Evolutionary conservation across 305 asterid species (phyloP).

Genomic region (Withania somnifera): DNA sequence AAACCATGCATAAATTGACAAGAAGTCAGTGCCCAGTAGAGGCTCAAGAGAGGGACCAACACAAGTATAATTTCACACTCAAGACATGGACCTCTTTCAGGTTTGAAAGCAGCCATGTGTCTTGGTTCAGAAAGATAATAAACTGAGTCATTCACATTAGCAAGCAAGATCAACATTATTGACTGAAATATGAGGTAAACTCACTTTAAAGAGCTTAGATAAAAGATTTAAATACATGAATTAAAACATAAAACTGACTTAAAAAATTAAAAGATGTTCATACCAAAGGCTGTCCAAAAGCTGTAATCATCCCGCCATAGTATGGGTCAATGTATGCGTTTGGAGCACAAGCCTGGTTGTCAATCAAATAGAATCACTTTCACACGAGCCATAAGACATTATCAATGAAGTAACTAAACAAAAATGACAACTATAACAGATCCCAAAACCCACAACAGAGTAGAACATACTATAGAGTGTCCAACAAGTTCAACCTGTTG

Average conservation of each 20-base stretch:
- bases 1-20: not conserved
- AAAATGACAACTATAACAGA: not conserved
- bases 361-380: not conserved
- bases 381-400: not conserved
- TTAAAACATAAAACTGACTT: not conserved
- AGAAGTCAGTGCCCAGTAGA: not conserved
- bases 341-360: constrained; percentile 43
- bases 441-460: not conserved
- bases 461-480: constrained; percentile 43
- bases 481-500: constrained; percentile 57
- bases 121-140: not conserved
- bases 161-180: not conserved
- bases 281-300: constrained; percentile 76
- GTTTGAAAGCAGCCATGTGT: not conserved
- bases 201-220: not conserved
- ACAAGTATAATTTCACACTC: not conserved
- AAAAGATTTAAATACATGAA: not conserved
- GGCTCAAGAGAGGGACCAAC: not conserved
- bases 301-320: constrained; percentile 62
- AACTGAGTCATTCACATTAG: not conserved
- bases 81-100: too few species aligned
- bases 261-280: not conserved
- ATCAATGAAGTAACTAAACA: not conserved
- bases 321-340: constrained; percentile 41
- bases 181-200: not conserved